phyloP scores from a whole-genome alignment of 2,329 filamentous ascomycete species.

The Pyrenophora tritici-repentis region DNA sequence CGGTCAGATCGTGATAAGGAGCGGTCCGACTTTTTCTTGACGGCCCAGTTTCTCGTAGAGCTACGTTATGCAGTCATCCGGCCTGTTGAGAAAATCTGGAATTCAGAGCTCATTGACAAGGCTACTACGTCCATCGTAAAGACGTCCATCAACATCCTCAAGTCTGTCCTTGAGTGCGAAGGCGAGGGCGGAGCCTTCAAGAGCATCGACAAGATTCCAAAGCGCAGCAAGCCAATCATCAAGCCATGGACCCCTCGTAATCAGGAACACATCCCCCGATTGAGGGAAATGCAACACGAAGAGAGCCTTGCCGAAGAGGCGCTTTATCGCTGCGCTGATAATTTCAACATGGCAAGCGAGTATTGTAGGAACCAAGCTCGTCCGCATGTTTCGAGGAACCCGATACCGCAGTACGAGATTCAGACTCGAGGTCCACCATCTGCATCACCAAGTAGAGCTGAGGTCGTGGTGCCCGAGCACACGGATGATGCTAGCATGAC shows the following conservation, averaged over 20 bases:
- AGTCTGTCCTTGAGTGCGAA: slow-evolving; percentile 76
- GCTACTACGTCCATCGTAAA: slow-evolving; percentile 76
- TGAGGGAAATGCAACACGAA: slow-evolving; percentile 57
- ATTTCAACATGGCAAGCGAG: slow-evolving; percentile 63
- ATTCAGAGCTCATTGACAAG: slow-evolving; percentile 81
- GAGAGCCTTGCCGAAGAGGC: slow-evolving; percentile 75
- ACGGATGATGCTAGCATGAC: slow-evolving; percentile 35
- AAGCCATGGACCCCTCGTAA: slow-evolving; percentile 60
- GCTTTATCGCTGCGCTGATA: slow-evolving; percentile 79
- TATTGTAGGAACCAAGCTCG: slow-evolving; percentile 72
- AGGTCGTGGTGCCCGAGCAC: slow-evolving; percentile 40
- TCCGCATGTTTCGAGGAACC: slow-evolving; percentile 65
- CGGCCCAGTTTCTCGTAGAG: slow-evolving; percentile 83
- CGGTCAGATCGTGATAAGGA: slow-evolving; percentile 59
- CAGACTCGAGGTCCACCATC: slow-evolving; percentile 37
- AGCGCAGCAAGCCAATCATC: slow-evolving; percentile 51
- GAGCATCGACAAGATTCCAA: slow-evolving; percentile 63
- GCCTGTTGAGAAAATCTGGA: slow-evolving; percentile 79
- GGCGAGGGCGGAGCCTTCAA: slow-evolving; percentile 69
- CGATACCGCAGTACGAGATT: slow-evolving; percentile 61
- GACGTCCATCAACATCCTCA: slow-evolving; percentile 81
- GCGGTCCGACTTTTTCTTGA: slow-evolving; percentile 65
- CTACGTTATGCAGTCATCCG: slow-evolving; percentile 80
- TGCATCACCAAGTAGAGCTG: slow-evolving; percentile 40
- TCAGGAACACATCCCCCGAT: slow-evolving; percentile 49